A percentile compares a stretch with the other conserved stretches of the same genome.
These are phyloP conservation scores for Iberis amara DNA, from an alignment of 441 rosid species.

Conservation along the genomic window DNA sequence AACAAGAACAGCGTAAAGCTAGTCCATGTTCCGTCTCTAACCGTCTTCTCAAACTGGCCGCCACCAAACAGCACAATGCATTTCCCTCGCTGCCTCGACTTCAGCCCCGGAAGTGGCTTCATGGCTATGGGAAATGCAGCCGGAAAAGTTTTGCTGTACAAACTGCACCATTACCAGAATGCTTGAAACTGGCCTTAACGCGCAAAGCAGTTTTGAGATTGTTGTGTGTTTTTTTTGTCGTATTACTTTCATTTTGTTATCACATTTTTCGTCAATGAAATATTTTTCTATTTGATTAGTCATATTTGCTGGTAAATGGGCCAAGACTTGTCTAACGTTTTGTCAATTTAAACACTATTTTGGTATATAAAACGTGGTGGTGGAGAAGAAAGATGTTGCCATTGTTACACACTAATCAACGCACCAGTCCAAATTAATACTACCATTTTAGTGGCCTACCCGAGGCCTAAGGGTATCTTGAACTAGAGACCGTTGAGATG, in stretches of 20 bases:
- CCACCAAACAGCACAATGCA: conserved; percentile 45
- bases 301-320: neutral
- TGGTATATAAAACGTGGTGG: conserved; percentile 13
- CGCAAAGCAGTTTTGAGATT: conserved; percentile 25
- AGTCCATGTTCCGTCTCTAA: conserved; percentile 64
- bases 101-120: conserved; percentile 91
- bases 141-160: conserved; percentile 75
- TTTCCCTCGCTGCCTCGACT: conserved; percentile 71
- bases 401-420: conserved; percentile 20
- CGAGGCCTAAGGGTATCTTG: conserved; percentile 25
- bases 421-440: too few species aligned
- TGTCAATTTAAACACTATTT: conserved; percentile 5
- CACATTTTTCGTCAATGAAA: conserved; percentile 15
- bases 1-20: conserved; percentile 69
- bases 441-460: conserved; percentile 19
- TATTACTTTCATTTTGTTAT: conserved; percentile 20
- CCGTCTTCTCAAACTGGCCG: conserved; percentile 85
- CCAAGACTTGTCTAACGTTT: conserved; percentile 1
- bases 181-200: conserved; percentile 38
- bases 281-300: conserved; percentile 6
- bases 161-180: conserved; percentile 69
- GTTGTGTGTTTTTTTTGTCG: conserved; percentile 16
- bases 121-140: conserved; percentile 82
- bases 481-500: too few species aligned
- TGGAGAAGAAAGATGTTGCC: conserved; percentile 21